Percentiles rank a stretch among this genome's conserved stretches.
phyloP scores from a whole-genome alignment of 1,284 basidiomycete species.

The Rhodotorula sp. region DNA sequence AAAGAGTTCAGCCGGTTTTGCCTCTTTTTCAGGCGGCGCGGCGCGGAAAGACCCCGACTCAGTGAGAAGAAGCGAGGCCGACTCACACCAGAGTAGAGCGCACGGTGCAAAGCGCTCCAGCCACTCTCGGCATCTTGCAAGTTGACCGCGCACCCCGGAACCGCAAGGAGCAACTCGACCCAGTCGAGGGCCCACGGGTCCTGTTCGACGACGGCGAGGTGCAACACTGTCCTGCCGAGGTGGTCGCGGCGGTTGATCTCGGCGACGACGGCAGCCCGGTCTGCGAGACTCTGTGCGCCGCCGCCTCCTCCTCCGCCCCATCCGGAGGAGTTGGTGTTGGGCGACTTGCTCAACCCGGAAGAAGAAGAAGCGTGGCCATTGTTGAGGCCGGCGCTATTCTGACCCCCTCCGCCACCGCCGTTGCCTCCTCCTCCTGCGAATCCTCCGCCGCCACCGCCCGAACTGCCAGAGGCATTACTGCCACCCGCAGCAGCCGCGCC shows the following conservation, averaged over 20 bases:
- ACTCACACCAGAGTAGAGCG: slow-evolving; percentile 68
- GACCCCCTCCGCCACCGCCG: background rate
- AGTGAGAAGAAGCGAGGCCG: background rate
- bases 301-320: slow-evolving; percentile 12
- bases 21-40: background rate
- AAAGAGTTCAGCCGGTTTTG: background rate
- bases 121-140: slow-evolving; percentile 76
- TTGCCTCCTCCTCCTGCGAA: background rate
- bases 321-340: background rate
- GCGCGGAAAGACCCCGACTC: too few species aligned
- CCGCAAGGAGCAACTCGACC: slow-evolving; percentile 72
- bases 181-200: slow-evolving; percentile 69
- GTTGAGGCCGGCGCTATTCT: background rate
- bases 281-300: slow-evolving; percentile 2
- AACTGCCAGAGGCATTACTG: background rate
- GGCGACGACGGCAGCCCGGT: slow-evolving; percentile 11
- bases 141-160: slow-evolving; percentile 78
- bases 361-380: background rate
- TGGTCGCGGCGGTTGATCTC: slow-evolving; percentile 73
- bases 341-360: slow-evolving; percentile 22
- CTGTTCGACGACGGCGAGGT: slow-evolving; percentile 67
- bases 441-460: slow-evolving; percentile 1
- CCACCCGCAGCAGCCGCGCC: background rate
- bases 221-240: slow-evolving; percentile 75
- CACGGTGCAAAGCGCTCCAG: slow-evolving; percentile 90